phyloP scores from a whole-genome alignment of 495 filamentous ascomycete species.

The Aspergillus mulundensis region DNA sequence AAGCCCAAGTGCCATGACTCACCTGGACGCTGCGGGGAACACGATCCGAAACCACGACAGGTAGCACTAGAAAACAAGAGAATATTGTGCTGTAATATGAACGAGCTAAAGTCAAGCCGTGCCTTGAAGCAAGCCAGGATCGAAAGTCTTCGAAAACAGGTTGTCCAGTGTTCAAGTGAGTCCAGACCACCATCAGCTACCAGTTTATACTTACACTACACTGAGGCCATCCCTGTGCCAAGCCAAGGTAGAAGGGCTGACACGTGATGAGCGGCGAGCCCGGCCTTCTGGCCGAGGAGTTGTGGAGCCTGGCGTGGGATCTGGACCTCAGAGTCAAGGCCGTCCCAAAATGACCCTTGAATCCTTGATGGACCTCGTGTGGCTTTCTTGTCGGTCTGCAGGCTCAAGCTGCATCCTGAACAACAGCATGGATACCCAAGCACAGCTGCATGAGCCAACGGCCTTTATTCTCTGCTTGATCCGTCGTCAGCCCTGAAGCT shows the following conservation, averaged over 20 bases:
- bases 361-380: neutral
- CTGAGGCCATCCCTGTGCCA: neutral
- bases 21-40: too few relatives aligned
- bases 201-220: too few relatives aligned
- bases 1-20: too few relatives aligned
- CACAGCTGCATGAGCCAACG: neutral
- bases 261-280: neutral
- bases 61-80: too few relatives aligned
- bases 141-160: too few relatives aligned
- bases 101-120: too few relatives aligned
- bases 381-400: conserved; percentile 3
- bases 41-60: too few relatives aligned
- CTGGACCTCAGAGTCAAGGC: neutral
- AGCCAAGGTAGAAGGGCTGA: neutral
- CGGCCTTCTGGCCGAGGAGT: neutral
- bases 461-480: neutral
- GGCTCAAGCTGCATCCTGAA: neutral
- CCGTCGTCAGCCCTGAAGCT: neutral
- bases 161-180: too few relatives aligned
- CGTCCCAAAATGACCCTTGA: neutral
- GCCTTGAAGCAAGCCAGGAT: too few relatives aligned
- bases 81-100: too few relatives aligned
- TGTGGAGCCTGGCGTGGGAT: too few relatives aligned
- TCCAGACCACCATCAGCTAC: too few relatives aligned
- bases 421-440: conserved; percentile 14